Conservation (phyloP, 2,329 filamentous ascomycete species). For the Pseudocercospora cruenta region DNA sequence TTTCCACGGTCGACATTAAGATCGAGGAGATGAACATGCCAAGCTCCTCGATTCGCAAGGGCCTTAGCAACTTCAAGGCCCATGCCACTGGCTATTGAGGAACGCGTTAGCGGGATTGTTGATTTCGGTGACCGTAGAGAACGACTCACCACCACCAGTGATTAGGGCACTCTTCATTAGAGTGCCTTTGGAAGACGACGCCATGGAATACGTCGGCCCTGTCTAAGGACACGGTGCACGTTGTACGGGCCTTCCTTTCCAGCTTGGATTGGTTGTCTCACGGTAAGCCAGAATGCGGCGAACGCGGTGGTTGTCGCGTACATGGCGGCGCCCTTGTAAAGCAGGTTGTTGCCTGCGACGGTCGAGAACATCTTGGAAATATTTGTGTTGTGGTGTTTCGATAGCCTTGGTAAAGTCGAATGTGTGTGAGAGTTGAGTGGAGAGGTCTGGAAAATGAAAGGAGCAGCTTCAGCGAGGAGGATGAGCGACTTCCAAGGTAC, state of each 20-base stretch:
- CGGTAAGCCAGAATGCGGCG: slow-evolving; percentile 35
- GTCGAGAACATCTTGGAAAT: slow-evolving; percentile 33
- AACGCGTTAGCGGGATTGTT: slow-evolving; percentile 2
- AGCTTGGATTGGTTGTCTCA: slow-evolving; percentile 36
- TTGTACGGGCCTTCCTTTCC: slow-evolving; percentile 39
- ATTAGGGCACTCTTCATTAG: slow-evolving; percentile 19
- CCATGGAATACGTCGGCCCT: slow-evolving; percentile 36
- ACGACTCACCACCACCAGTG: slow-evolving; percentile 24
- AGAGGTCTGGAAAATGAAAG: slow-evolving; percentile 10
- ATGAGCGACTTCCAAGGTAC: slow-evolving; percentile 10
- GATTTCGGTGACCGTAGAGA: not conserved
- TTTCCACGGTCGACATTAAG: slow-evolving; percentile 35
- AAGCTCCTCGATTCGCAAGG: slow-evolving; percentile 42
- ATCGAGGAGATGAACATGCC: slow-evolving; percentile 48
- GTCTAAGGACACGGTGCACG: slow-evolving; percentile 37
- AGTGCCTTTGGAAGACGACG: slow-evolving; percentile 36
- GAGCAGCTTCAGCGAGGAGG: slow-evolving; percentile 6
- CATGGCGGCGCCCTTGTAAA: slow-evolving; percentile 37
- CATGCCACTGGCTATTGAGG: slow-evolving; percentile 43
- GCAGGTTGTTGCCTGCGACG: slow-evolving; percentile 25
- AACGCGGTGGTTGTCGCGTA: slow-evolving; percentile 38
- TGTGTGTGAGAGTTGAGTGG: slow-evolving; percentile 18
- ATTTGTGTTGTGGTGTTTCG: not conserved
- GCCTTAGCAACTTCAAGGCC: slow-evolving; percentile 48
- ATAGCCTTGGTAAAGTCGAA: slow-evolving; percentile 18